Conservation (phyloP, 306 rosid species). For the Vigna angularis region DNA sequence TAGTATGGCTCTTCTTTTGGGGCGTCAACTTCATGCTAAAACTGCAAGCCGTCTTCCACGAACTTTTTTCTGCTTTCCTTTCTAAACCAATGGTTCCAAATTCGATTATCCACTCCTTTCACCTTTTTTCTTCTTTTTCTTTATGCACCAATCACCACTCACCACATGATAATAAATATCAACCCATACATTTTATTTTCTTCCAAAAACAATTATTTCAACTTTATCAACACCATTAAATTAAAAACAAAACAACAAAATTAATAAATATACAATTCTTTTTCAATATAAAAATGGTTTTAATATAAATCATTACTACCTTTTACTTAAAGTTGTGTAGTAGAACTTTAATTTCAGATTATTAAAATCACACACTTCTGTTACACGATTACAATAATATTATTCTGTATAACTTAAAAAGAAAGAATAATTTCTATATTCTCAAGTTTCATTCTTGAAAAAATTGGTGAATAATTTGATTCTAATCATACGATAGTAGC, state of each 20-base stretch:
- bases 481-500: not conserved
- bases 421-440: not conserved
- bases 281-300: too few species aligned
- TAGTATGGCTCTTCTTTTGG: not conserved
- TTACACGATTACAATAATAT: too few species aligned
- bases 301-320: too few species aligned
- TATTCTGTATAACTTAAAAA: not conserved
- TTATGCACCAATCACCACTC: constrained; percentile 32
- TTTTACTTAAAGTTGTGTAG: too few species aligned
- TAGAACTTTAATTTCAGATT: too few species aligned
- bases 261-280: not conserved
- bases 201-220: not conserved
- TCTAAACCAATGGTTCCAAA: constrained; percentile 42
- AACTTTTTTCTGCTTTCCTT: constrained; percentile 30
- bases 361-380: too few species aligned
- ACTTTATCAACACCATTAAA: not conserved
- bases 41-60: constrained; percentile 34
- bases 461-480: too few species aligned
- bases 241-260: not conserved
- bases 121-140: not conserved
- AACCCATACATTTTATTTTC: constrained; percentile 23
- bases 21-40: constrained; percentile 38
- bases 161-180: constrained; percentile 33
- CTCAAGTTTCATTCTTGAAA: not conserved
- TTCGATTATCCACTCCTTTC: constrained; percentile 45